These are phyloP conservation scores for Porodaedalea pini DNA, from an alignment of 1,284 basidiomycete species.

Conservation along the genomic window DNA sequence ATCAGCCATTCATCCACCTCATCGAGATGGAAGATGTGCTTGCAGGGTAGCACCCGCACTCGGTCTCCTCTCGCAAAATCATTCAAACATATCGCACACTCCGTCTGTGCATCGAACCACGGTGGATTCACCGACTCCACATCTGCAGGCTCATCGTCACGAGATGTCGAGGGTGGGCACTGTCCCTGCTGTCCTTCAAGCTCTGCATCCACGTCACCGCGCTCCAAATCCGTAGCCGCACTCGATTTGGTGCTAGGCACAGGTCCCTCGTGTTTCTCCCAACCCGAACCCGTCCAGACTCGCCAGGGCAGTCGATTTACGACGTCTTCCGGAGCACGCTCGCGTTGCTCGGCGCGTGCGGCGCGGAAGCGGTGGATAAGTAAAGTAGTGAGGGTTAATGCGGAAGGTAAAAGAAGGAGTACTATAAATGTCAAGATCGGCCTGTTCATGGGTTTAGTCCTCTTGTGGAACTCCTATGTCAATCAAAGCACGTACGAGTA, in stretches of 20 bases:
- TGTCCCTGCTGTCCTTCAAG: constrained; percentile 10
- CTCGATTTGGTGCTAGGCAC: constrained; percentile 28
- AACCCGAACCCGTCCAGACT: constrained; percentile 73
- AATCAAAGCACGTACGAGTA: constrained; percentile 59
- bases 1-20: constrained; percentile 91
- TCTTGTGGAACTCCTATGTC: constrained; percentile 18
- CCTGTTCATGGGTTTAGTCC: constrained; percentile 34
- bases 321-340: constrained; percentile 75
- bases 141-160: constrained; percentile 26
- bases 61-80: constrained; percentile 82
- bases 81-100: constrained; percentile 89
- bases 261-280: constrained; percentile 66
- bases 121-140: constrained; percentile 41
- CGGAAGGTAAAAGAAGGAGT: constrained; percentile 76
- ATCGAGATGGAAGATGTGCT: constrained; percentile 82
- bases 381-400: constrained; percentile 77
- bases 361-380: constrained; percentile 76
- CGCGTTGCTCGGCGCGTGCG: constrained; percentile 70
- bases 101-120: constrained; percentile 71
- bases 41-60: constrained; percentile 85
- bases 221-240: constrained; percentile 35
- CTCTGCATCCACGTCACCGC: constrained; percentile 28
- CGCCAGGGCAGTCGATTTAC: constrained; percentile 75
- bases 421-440: constrained; percentile 78
- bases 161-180: constrained; percentile 42